A percentile compares a stretch with the other conserved stretches of the same genome.
Conservation (phyloP, 2,329 filamentous ascomycete genomes). For the Polytolypa hystricis region DNA sequence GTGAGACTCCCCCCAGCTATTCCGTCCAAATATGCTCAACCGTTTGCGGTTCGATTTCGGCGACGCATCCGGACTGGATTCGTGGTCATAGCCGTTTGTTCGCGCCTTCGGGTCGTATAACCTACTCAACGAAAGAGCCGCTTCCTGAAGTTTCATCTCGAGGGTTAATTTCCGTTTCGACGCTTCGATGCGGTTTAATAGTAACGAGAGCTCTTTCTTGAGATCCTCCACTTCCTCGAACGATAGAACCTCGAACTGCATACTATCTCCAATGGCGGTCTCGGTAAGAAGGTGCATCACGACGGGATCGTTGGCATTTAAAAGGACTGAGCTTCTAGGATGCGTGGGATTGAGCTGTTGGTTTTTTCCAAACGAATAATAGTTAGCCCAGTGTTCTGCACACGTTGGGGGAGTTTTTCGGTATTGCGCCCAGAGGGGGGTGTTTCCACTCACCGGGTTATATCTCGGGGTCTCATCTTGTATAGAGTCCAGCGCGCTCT, state of each 20-base stretch:
- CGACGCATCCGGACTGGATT: constrained; percentile 21
- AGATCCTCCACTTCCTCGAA: constrained; percentile 84
- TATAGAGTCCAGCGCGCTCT: constrained; percentile 45
- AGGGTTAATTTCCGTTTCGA: constrained; percentile 73
- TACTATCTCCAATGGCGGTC: constrained; percentile 83
- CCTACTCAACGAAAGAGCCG: constrained; percentile 72
- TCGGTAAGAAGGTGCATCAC: constrained; percentile 87
- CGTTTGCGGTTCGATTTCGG: constrained; percentile 43
- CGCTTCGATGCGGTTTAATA: constrained; percentile 69
- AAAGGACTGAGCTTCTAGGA: constrained; percentile 23
- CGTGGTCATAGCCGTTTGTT: constrained; percentile 37
- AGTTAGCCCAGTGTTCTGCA: too few species aligned
- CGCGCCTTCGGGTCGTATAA: constrained; percentile 60
- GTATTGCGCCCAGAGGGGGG: too few species aligned
- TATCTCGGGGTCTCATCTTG: constrained; percentile 44
- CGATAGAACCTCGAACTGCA: constrained; percentile 71
- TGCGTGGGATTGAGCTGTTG: constrained; percentile 42
- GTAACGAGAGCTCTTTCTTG: constrained; percentile 70
- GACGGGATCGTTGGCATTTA: constrained; percentile 47
- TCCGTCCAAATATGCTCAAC: constrained; percentile 39
- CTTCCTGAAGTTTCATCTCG: constrained; percentile 90
- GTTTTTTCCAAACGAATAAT: too few species aligned
- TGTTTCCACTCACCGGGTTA: constrained; percentile 42
- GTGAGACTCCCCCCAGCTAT: constrained; percentile 22
- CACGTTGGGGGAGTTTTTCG: too few species aligned